Evolutionary conservation across 75 land plant genomes (phyloP), one percentile per base, ranked within the genome.

Genomic region (Picea sitchensis): DNA sequence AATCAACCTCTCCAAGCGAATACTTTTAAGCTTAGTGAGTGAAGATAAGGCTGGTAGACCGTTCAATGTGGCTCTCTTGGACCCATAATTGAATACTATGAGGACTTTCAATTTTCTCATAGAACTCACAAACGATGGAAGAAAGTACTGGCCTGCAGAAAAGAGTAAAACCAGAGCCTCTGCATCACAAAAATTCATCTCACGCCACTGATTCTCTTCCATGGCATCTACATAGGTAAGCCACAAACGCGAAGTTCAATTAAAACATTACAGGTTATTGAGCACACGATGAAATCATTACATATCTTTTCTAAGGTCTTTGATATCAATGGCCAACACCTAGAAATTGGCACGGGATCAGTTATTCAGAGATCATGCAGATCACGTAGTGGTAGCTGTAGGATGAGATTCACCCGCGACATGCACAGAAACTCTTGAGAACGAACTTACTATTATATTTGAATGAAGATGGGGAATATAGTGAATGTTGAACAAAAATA

Each of bases 101-200:
- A 88, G 75, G 36, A 83, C 81, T 69, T 90, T 88, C 26, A 88
- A 82, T 44, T 78, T 82, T 9, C 85, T 80, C 93, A 91, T 89
- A 13, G 78, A 75, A 8, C 23, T 57, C 13, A 89, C 58, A 78
- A 91, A 91, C 1, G 91, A 81, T 64, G 93, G 93, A 62, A 91
- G 72, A 79, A 68, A 87, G 79, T 89, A 91, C 21, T 61, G 73
- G 17, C 44, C 72, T 5, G 93, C 83, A 8, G 86, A 79, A 41
- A 89, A 87, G 73, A 81, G 87, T 14, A 89, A 72, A 12, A 91
- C 75, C 65, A 91, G 85, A 20, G 87, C 89, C 81, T 91, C 91
- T 51, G 91, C 81, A 31, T 85, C 83, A 7, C 86, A 87, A 57
- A 87, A 87, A 2, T 80, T 58, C 89, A 89, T 87, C 0, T 69